Base-by-base conservation (phyloP, 768 basidiomycete genomes). In the Suillus hirtellus region DNA sequence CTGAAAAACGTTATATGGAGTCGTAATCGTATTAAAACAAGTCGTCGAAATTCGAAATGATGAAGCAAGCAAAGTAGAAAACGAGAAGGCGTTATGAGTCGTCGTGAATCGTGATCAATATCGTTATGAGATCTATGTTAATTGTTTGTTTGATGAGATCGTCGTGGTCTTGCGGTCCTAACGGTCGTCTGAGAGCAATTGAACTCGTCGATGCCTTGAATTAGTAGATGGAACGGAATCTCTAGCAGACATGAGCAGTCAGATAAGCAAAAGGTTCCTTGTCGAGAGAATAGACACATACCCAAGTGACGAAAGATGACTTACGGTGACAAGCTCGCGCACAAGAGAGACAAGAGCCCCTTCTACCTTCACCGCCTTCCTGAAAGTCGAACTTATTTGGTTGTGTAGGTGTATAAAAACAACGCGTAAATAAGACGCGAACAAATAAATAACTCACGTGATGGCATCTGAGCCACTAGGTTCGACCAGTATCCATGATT, bases 371-470 rank as follows among this genome's bases (percentile, higher is more conserved):
- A 50, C 35, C 6, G 38, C 52, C 44, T 21, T 38, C 21, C 64
- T 24, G 65, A 76, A 76, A 50, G 24, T 76, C 64, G 75, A 75
- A 75, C 73, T 70, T 75, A 65, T 75, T 75, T 75, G 74, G 61
- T 47, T 56, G 63, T 75, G 75, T 76, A 66, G 73, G 67, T 10
- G 35, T 21, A 37, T 0, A 9, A 58, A 75, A 75, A 75, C 49
- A 76, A 71, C 73, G 59, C 73, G 75, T 71, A 73, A 75, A 76
- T 47, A 76, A 49, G 66, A 60, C 67, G 24, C 66, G 66, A 67
- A 42, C 15, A 60, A 66, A 68, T 70, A 31, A 61, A 65, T 15
- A 59, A 52, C 69, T 71, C 71, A 61, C 53, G 47, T 56, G 60
- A 61, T 5, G 14, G 43, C 35, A 8, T 37, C 35, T 5, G 31